Evolutionary conservation across 768 basidiomycete species (phyloP).

Genomic region (Leucogyrophana mollusca): DNA sequence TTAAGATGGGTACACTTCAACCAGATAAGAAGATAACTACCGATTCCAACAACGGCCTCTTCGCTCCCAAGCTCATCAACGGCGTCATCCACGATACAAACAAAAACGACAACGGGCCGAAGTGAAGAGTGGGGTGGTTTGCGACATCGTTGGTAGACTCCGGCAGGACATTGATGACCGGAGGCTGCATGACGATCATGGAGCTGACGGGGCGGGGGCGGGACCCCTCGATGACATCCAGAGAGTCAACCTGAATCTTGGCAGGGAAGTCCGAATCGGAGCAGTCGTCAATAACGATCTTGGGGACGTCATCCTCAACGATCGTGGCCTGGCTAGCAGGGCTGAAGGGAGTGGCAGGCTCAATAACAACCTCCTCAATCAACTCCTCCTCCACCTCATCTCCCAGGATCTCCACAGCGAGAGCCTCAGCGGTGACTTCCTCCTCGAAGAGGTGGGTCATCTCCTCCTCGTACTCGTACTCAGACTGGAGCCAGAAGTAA

Average conservation of each 20-base stretch:
- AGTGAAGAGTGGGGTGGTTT: slow-evolving; percentile 14
- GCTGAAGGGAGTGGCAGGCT: slow-evolving; percentile 3
- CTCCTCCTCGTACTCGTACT: slow-evolving; percentile 28
- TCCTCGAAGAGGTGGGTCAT: slow-evolving; percentile 29
- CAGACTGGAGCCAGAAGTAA: slow-evolving; percentile 33
- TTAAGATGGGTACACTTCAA: slow-evolving; percentile 19
- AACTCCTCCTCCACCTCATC: slow-evolving; percentile 13
- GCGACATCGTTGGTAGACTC: slow-evolving; percentile 9
- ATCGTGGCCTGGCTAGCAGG: slow-evolving; percentile 15
- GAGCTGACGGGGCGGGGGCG: slow-evolving; percentile 9
- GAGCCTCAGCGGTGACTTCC: slow-evolving; percentile 24
- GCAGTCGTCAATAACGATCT: slow-evolving; percentile 7
- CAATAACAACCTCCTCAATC: slow-evolving; percentile 7
- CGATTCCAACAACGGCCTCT: slow-evolving; percentile 24
- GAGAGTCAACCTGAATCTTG: slow-evolving; percentile 1
- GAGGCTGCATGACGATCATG: slow-evolving; percentile 23
- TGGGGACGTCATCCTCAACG: slow-evolving; percentile 16
- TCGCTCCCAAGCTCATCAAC: slow-evolving; percentile 13
- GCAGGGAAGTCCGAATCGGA: slow-evolving; percentile 1
- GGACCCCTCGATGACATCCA: background rate
- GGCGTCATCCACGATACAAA: slow-evolving; percentile 19
- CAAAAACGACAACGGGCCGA: slow-evolving; percentile 10
- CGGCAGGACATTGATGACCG: slow-evolving; percentile 11
- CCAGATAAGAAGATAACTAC: slow-evolving; percentile 26
- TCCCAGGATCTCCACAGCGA: slow-evolving; percentile 28